phyloP scores from a whole-genome alignment of 2,329 filamentous ascomycete genomes.

The Ophiostoma novo-ulmi region DNA sequence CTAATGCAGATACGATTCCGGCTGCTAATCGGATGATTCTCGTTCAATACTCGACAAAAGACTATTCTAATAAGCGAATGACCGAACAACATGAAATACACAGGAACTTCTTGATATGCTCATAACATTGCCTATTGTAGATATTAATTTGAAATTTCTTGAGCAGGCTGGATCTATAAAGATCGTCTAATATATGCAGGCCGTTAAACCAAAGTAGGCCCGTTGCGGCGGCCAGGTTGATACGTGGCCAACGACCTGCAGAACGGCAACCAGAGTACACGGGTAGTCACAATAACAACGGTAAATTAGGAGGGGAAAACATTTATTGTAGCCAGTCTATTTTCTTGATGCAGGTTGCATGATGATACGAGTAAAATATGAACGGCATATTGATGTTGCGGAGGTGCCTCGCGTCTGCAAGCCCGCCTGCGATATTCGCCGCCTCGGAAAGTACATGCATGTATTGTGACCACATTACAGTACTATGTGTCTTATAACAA shows the following conservation, averaged over 20 bases:
- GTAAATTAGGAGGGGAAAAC: neutral
- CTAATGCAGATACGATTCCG: conserved; percentile 21
- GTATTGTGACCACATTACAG: neutral
- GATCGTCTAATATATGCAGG: conserved; percentile 23
- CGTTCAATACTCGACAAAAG: neutral
- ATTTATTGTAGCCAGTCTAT: neutral
- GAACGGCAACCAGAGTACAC: neutral
- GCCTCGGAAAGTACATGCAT: neutral
- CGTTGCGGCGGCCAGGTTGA: conserved; percentile 18
- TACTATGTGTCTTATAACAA: neutral
- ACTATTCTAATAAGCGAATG: neutral
- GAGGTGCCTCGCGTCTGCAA: neutral
- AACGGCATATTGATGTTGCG: neutral
- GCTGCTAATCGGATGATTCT: neutral
- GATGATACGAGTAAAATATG: neutral
- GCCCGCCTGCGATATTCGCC: neutral
- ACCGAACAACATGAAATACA: neutral
- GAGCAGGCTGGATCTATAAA: neutral
- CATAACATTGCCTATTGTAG: neutral
- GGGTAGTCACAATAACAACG: neutral
- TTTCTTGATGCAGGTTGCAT: neutral
- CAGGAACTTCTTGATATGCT: neutral
- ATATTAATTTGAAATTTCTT: neutral
- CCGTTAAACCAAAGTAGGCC: conserved; percentile 17
- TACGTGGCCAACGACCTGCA: conserved; percentile 16